These are phyloP conservation scores for Neofusicoccum sp. DNA, from an alignment of 2,329 filamentous ascomycete species.

Conservation along the genomic window DNA sequence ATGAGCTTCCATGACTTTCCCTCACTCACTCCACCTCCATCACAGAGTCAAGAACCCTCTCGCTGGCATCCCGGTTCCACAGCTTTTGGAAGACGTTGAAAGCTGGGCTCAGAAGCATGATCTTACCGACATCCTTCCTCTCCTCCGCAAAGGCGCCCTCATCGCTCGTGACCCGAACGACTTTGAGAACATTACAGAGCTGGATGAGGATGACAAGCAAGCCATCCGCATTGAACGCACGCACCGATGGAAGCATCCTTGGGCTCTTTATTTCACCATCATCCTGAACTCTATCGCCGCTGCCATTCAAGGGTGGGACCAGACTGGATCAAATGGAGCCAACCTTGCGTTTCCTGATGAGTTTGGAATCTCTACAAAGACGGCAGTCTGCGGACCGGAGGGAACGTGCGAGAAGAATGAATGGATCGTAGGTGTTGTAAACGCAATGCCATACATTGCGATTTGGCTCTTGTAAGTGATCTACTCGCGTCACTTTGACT, in stretches of 20 bases:
- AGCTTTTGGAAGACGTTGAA: constrained; percentile 56
- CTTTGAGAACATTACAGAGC: constrained; percentile 61
- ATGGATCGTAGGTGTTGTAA: constrained; percentile 29
- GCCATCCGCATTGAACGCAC: constrained; percentile 60
- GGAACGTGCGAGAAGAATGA: constrained; percentile 30
- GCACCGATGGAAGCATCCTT: constrained; percentile 67
- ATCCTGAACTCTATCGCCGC: constrained; percentile 66
- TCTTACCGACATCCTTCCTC: constrained; percentile 56
- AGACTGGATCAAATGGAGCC: constrained; percentile 37
- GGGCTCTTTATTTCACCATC: constrained; percentile 64
- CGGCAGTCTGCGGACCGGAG: constrained; percentile 4
- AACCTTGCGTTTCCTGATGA: constrained; percentile 59
- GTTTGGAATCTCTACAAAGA: constrained; percentile 49
- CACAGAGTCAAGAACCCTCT: constrained; percentile 57
- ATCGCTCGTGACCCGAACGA: constrained; percentile 67
- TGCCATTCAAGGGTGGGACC: constrained; percentile 54
- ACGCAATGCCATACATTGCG: constrained; percentile 21
- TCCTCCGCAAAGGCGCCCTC: constrained; percentile 68
- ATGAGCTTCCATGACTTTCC: background rate
- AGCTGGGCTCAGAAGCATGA: constrained; percentile 60
- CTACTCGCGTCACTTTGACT: background rate
- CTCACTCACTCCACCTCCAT: background rate
- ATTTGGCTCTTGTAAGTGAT: constrained; percentile 21
- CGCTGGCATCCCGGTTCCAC: constrained; percentile 51
- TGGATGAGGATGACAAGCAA: constrained; percentile 61